Percentiles rank a stretch among this genome's conserved stretches.
Evolutionary conservation across 2,329 filamentous ascomycete genomes (phyloP).

Genomic region (Intubia oerlemansii): DNA sequence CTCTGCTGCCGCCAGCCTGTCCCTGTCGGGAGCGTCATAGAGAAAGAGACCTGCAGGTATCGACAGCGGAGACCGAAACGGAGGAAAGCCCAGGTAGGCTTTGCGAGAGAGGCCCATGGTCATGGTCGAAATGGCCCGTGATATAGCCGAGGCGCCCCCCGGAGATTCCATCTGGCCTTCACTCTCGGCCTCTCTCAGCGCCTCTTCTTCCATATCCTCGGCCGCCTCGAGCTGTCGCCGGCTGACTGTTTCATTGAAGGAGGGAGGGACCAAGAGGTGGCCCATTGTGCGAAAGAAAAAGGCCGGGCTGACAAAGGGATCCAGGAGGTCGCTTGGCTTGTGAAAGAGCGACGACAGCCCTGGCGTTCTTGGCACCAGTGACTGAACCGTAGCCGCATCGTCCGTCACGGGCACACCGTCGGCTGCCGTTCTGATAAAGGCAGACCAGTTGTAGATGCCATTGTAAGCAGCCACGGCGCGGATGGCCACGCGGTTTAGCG

Average conservation of each 20-base stretch:
- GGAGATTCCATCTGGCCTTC: too few species aligned
- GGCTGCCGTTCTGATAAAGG: constrained; percentile 17
- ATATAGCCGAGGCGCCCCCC: too few species aligned
- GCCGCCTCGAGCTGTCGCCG: constrained; percentile 1
- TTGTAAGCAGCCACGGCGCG: constrained; percentile 34
- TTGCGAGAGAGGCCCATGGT: constrained; percentile 15
- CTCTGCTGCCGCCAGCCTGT: constrained; percentile 13
- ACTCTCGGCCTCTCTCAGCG: neutral
- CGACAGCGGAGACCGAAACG: constrained; percentile 22
- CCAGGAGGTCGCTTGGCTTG: constrained; percentile 28
- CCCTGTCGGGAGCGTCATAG: too few species aligned
- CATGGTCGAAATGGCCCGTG: constrained; percentile 2
- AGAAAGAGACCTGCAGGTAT: constrained; percentile 28
- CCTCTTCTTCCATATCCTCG: neutral
- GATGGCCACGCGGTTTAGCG: constrained; percentile 21
- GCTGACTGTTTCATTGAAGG: constrained; percentile 4
- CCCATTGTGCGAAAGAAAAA: constrained; percentile 36
- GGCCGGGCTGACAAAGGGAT: constrained; percentile 35
- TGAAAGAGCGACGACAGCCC: constrained; percentile 20
- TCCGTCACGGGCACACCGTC: constrained; percentile 1
- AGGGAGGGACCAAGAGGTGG: constrained; percentile 19
- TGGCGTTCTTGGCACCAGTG: constrained; percentile 11
- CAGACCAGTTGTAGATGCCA: constrained; percentile 44
- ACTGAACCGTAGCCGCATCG: constrained; percentile 15
- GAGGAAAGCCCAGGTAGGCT: constrained; percentile 25